Evolutionary conservation across 2,329 filamentous ascomycete species (phyloP), one percentile per base, ranked within the genome.

Genomic region (Colletotrichum caudatum): DNA sequence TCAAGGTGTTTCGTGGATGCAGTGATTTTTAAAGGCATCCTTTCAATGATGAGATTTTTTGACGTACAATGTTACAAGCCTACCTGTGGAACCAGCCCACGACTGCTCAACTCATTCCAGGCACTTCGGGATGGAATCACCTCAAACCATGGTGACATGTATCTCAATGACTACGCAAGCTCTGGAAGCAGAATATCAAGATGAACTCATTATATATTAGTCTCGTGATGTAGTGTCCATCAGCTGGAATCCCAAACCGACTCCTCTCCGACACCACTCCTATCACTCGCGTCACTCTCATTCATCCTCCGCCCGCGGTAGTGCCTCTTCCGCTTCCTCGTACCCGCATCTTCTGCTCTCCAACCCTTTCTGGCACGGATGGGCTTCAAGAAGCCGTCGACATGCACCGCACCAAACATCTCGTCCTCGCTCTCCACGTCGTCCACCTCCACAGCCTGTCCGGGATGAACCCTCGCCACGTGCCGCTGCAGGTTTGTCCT

Each of bases 301-400:
- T 72, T 64, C 51, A 70, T 63, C 64, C 48, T 67, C 37, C 58
- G 44, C 64, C 70, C 61, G 2, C 70, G 61, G 39, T 66, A 72
- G 53, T 72, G 67, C 33, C 61, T 66, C 61, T 72, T 72, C 9
- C 70, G 70, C 67, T 72, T 72, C 61, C 70, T 72, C 39, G n/a
- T 29, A 5, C 61, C 61, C 41, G 57, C 46, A 7, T 72, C 70
- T 44, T 72, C 70, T 2, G 67, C 70, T 20, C 70, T 56, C 87
- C 86, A 89, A 0, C 86, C 87, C 54, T 77, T 80, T 8, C 83
- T 80, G 0, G 82, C 79, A 69, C 82, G 81, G 64, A 93, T 84
- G 5, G 87, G 86, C 76, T 84, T 83, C 75, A 94, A 74, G 76
- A 92, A 94, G 0, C 91, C 89, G 78, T 94, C 91, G 1, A 89